These are phyloP conservation scores for Verticillium isaacii DNA, from an alignment of 2,329 filamentous ascomycete species.

Conservation along the genomic window DNA sequence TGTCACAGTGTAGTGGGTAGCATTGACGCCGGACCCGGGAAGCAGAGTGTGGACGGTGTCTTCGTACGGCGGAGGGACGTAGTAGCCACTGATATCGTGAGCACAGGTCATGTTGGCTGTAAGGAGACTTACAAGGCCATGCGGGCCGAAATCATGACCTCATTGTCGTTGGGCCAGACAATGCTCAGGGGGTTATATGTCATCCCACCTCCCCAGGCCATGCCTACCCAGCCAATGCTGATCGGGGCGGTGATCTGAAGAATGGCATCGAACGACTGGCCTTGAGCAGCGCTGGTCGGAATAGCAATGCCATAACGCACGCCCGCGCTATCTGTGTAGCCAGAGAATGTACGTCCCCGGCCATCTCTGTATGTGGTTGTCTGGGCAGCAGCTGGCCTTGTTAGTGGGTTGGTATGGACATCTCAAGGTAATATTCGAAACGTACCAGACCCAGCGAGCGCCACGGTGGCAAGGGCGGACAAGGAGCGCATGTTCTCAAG, in stretches of 20 bases:
- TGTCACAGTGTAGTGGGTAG: conserved; percentile 29
- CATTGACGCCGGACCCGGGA: conserved; percentile 26
- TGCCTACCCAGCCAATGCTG: conserved; percentile 35
- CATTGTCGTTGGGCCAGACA: conserved; percentile 34
- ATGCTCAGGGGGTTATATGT: conserved; percentile 36
- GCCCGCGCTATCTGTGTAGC: conserved; percentile 18
- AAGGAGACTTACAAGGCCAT: conserved; percentile 26
- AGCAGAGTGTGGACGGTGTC: conserved; percentile 27
- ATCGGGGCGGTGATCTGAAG: conserved; percentile 35
- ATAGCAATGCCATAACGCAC: conserved; percentile 30
- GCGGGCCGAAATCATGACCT: conserved; percentile 27
- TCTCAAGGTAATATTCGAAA: no score
- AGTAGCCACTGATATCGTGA: conserved; percentile 24
- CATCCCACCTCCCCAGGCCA: conserved; percentile 41
- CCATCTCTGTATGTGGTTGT: conserved; percentile 14
- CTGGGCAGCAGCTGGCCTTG: conserved; percentile 3
- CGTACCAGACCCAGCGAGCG: conserved; percentile 11
- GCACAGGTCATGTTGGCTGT: neutral
- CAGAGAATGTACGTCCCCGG: conserved; percentile 14
- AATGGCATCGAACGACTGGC: conserved; percentile 31
- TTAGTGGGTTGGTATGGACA: neutral
- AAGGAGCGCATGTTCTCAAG: conserved; percentile 10
- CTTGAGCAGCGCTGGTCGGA: conserved; percentile 21
- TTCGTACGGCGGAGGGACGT: conserved; percentile 22
- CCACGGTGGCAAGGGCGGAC: conserved; percentile 1